phyloP scores from a whole-genome alignment of 345 rosid genomes.

The Arabis alpina region DNA sequence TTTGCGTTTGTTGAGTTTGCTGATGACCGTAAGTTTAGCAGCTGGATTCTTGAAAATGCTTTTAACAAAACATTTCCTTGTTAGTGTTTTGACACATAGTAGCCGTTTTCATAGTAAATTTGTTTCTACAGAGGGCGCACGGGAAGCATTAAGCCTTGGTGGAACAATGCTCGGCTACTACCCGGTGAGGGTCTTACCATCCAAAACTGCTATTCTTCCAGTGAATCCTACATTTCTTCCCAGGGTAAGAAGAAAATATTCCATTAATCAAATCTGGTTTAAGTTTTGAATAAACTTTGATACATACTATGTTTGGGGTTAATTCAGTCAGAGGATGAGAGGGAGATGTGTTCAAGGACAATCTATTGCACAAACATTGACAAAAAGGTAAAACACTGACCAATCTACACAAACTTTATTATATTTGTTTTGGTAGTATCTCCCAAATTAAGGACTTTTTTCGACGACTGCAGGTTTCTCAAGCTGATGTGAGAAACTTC shows the following conservation, averaged over 20 bases:
- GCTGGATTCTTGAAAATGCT: constrained; percentile 2
- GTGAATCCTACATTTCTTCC: constrained; percentile 94
- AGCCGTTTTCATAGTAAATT: background rate
- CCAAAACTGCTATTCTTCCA: constrained; percentile 95
- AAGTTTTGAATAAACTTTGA: constrained; percentile 18
- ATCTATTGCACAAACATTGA: constrained; percentile 93
- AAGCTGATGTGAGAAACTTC: constrained; percentile 77
- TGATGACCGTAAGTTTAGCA: constrained; percentile 71
- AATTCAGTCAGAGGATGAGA: constrained; percentile 92
- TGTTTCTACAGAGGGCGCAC: constrained; percentile 68
- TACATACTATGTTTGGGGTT: constrained; percentile 4
- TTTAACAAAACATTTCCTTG: background rate
- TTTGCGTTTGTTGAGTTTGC: constrained; percentile 94
- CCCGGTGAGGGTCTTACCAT: constrained; percentile 88
- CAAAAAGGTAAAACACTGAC: constrained; percentile 60
- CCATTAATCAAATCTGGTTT: background rate
- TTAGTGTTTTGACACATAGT: constrained; percentile 8
- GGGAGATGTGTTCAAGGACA: constrained; percentile 92
- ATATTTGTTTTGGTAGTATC: background rate
- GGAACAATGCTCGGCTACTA: constrained; percentile 90
- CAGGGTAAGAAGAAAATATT: constrained; percentile 57
- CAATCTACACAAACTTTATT: background rate
- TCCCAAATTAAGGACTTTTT: constrained; percentile 1
- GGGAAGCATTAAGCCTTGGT: constrained; percentile 71
- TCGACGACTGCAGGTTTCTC: constrained; percentile 58